Base-by-base conservation (phyloP, 1,284 basidiomycete genomes). In the Hypsizygus ulmarius region DNA sequence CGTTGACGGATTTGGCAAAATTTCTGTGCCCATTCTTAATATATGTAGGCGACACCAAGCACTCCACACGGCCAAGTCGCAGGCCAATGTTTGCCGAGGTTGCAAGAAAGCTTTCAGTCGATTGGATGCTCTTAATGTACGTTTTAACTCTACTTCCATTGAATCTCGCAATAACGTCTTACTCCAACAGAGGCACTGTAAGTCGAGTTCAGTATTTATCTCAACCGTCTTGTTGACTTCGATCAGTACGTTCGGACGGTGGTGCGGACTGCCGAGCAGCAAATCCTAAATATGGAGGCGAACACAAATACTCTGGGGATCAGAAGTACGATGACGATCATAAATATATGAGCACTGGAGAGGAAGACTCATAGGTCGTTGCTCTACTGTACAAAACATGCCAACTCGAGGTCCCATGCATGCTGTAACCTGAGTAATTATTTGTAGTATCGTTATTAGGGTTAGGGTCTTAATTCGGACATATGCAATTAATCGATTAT, bases 101-200 rank as follows among this genome's bases (percentile, higher is more conserved):
- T 97, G 94, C 69, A 88, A 90, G 59, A 96, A 96, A 75, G 90
- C 90, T 14, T 97, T 97, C 71, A 95, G 93, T 60, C 77, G 94
- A 47, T 72, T 94, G 59, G 94, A 97, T 71, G 94, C 94, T 14
- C 77, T 97, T 51, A 96, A 95, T 62, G 91, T 94, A 73, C 72
- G 88, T 84, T 48, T 54, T 39, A 39, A 4, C 6, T 30, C 11
- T 11, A 25, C 48, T 57, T 34, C 46, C 52, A 55, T 53, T 48
- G 50, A 39, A 57, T 56, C 52, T 45, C 55, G 53, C 47, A 60
- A 27, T 50, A 37, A 29, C 32, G 47, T 58, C 47, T 37, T 47
- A 43, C 30, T 19, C 51, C 42, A 59, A 43, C 63, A 79, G 75
- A 70, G 76, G 66, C 76, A 78, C 59, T 60, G 75, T 77, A 59